Conservation (phyloP, 176 grass and related monocot species). For the Phoenix dactylifera region DNA sequence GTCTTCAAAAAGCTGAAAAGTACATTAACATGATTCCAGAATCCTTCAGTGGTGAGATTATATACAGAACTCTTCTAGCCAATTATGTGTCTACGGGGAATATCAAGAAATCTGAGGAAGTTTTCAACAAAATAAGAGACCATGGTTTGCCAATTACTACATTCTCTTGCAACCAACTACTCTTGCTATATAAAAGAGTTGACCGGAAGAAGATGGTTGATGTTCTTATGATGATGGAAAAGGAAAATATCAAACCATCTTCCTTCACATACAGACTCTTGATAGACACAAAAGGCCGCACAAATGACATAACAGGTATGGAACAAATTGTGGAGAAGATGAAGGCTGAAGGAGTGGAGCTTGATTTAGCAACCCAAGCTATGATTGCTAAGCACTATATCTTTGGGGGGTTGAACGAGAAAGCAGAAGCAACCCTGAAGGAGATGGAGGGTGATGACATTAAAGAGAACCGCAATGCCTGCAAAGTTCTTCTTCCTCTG, state of each 20-base stretch:
- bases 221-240: constrained; percentile 26
- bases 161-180: constrained; percentile 19
- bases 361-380: constrained; percentile 7
- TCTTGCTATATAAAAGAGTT: constrained; percentile 16
- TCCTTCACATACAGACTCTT: constrained; percentile 19
- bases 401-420: constrained; percentile 6
- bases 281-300: constrained; percentile 11
- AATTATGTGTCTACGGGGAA: constrained; percentile 8
- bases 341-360: constrained; percentile 12
- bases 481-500: constrained; percentile 16
- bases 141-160: constrained; percentile 12
- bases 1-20: constrained; percentile 14
- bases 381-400: constrained; percentile 8
- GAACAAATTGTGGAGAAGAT: constrained; percentile 21
- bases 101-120: constrained; percentile 13
- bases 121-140: constrained; percentile 26
- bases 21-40: constrained; percentile 10
- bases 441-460: constrained; percentile 18
- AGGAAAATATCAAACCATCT: constrained; percentile 21
- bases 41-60: constrained; percentile 16
- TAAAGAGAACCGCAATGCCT: constrained; percentile 4
- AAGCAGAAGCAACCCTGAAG: constrained; percentile 19
- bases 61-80: constrained; percentile 20
- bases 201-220: constrained; percentile 22
- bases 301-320: constrained; percentile 25